phyloP scores from a whole-genome alignment of 306 rosid genomes.

The Lagenaria siceraria region DNA sequence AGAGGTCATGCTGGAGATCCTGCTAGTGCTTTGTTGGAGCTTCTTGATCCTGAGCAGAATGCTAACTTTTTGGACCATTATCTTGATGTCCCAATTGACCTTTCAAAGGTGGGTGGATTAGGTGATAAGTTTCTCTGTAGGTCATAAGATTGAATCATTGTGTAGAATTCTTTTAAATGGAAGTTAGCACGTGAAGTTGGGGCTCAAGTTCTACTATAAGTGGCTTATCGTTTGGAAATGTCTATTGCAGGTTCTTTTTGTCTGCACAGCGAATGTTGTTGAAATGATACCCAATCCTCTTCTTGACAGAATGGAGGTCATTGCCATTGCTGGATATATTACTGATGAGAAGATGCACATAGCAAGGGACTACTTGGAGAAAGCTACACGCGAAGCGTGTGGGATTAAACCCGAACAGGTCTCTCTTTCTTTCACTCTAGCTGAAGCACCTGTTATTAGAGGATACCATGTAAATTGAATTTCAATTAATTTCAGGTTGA shows the following conservation, averaged over 20 bases:
- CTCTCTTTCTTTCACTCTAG: slow-evolving; percentile 14
- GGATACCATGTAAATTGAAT: slow-evolving; percentile 1
- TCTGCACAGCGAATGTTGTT: slow-evolving; percentile 91
- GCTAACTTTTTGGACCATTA: slow-evolving; percentile 97
- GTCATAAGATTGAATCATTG: background rate
- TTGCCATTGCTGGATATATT: slow-evolving; percentile 87
- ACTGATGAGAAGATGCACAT: slow-evolving; percentile 98
- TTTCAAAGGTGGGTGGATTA: slow-evolving; percentile 65
- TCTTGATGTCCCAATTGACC: slow-evolving; percentile 97
- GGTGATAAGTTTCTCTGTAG: background rate
- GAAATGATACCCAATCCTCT: slow-evolving; percentile 92
- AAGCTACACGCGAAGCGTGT: slow-evolving; percentile 83
- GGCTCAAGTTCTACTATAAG: background rate
- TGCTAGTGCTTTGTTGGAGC: slow-evolving; percentile 98
- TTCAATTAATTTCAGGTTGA: slow-evolving; percentile 47
- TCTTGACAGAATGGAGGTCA: slow-evolving; percentile 94
- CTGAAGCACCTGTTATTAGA: background rate
- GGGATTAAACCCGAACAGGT: slow-evolving; percentile 90
- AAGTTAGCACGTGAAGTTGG: background rate
- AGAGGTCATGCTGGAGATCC: slow-evolving; percentile 99
- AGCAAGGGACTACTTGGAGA: slow-evolving; percentile 94
- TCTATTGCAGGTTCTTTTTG: slow-evolving; percentile 83
- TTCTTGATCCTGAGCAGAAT: slow-evolving; percentile 99
- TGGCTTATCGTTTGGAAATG: slow-evolving; percentile 7
- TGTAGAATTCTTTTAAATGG: background rate